These are phyloP conservation scores for Inga laurina DNA, from an alignment of 306 rosid species.

Conservation along the genomic window DNA sequence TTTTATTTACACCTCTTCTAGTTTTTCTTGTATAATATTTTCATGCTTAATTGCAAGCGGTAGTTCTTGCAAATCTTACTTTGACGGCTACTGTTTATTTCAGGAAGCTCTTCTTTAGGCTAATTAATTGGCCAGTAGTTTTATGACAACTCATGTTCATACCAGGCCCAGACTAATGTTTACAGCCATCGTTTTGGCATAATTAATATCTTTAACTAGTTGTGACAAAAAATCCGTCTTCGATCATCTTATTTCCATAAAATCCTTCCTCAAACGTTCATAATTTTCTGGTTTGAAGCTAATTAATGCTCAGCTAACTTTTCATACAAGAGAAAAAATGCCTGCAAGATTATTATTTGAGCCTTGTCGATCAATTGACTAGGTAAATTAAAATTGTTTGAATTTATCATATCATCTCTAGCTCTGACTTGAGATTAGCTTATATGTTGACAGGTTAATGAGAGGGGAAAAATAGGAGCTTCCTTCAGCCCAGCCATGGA, in stretches of 20 bases:
- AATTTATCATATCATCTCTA: background rate
- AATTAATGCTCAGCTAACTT: background rate
- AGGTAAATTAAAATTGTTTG: background rate
- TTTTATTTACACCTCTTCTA: background rate
- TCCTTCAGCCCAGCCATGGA: constrained; percentile 45
- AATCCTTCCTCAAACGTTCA: background rate
- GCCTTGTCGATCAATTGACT: background rate
- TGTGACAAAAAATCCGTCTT: background rate
- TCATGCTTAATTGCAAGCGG: background rate
- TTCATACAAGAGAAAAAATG: background rate
- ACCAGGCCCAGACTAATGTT: background rate
- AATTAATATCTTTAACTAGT: background rate
- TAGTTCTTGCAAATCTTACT: background rate
- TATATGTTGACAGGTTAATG: background rate
- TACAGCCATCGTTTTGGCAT: background rate
- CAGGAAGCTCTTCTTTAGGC: background rate
- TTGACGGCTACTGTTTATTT: background rate
- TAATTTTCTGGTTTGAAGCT: background rate
- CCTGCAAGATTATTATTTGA: background rate
- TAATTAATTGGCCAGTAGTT: background rate
- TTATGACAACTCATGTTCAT: background rate
- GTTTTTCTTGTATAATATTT: background rate
- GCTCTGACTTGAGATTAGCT: background rate
- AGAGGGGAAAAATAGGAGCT: constrained; percentile 29
- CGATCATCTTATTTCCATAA: background rate